Conservation (phyloP, 768 basidiomycete genomes). For the Piloderma croceum region DNA sequence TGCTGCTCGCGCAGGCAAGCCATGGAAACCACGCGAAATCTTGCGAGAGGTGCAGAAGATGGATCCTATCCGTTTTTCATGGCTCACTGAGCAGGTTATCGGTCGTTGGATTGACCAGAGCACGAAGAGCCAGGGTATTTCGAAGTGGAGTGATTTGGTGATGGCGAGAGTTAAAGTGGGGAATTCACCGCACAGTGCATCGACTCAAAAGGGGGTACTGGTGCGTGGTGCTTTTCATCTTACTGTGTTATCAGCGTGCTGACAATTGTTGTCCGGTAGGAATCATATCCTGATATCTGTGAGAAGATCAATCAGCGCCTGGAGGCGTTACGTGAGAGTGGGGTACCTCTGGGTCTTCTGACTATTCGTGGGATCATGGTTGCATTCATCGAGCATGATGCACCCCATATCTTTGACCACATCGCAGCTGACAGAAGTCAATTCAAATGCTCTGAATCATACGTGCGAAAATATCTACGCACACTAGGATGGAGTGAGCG, state of each 20-base stretch:
- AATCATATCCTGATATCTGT: constrained; percentile 12
- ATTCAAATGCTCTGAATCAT: constrained; percentile 26
- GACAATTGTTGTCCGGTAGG: constrained; percentile 4
- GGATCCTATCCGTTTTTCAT: constrained; percentile 6
- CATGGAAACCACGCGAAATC: not conserved
- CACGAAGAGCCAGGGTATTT: not conserved
- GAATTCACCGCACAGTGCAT: constrained; percentile 9
- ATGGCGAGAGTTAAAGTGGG: not conserved
- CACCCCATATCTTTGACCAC: constrained; percentile 23
- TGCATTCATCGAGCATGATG: constrained; percentile 16
- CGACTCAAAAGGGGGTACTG: constrained; percentile 14
- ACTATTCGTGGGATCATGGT: constrained; percentile 26
- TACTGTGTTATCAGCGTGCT: not conserved
- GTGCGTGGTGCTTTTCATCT: constrained; percentile 8
- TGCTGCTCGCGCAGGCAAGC: constrained; percentile 1
- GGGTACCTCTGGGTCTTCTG: constrained; percentile 18
- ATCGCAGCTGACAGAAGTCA: constrained; percentile 17
- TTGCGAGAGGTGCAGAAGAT: constrained; percentile 3
- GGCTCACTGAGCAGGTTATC: constrained; percentile 1
- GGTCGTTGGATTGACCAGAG: constrained; percentile 7
- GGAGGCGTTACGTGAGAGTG: constrained; percentile 12
- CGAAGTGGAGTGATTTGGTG: not conserved
- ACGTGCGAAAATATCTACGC: constrained; percentile 17
- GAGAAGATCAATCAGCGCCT: constrained; percentile 15
- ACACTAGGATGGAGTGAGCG: constrained; percentile 23